Conservation (phyloP, 495 filamentous ascomycete genomes). For the Daldinia caldariorum region DNA sequence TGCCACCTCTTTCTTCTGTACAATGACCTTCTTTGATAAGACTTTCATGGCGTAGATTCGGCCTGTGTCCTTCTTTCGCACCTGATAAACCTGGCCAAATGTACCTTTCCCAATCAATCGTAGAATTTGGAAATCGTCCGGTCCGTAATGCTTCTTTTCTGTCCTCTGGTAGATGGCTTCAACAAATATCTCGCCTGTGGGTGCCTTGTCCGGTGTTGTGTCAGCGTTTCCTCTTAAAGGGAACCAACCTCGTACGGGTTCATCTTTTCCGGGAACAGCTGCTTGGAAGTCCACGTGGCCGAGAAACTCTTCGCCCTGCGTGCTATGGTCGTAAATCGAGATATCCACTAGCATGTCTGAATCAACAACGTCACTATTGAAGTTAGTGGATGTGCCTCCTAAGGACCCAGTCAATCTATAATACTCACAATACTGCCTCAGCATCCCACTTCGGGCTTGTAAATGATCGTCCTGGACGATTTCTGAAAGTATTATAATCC, state of each 20-base stretch:
- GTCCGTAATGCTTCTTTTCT: slow-evolving; percentile 93
- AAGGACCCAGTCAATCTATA: slow-evolving; percentile 19
- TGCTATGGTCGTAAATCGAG: slow-evolving; percentile 86
- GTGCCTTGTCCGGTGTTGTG: slow-evolving; percentile 61
- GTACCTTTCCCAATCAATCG: slow-evolving; percentile 98
- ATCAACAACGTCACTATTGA: slow-evolving; percentile 86
- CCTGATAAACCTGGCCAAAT: slow-evolving; percentile 99
- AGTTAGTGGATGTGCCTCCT: slow-evolving; percentile 51
- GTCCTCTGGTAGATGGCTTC: slow-evolving; percentile 86
- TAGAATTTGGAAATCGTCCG: slow-evolving; percentile 95
- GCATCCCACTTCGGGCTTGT: slow-evolving; percentile 96
- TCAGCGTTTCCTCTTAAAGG: slow-evolving; percentile 72
- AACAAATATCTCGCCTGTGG: slow-evolving; percentile 91
- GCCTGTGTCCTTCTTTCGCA: slow-evolving; percentile 96
- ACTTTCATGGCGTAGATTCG: slow-evolving; percentile 99
- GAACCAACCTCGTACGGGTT: slow-evolving; percentile 85
- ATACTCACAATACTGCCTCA: slow-evolving; percentile 89
- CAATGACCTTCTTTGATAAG: slow-evolving; percentile 98
- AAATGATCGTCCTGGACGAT: slow-evolving; percentile 66
- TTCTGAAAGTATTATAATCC: slow-evolving; percentile 76
- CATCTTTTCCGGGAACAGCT: slow-evolving; percentile 69
- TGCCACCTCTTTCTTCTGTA: slow-evolving; percentile 98
- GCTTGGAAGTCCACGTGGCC: slow-evolving; percentile 86
- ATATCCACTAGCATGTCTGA: slow-evolving; percentile 91
- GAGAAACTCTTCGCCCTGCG: slow-evolving; percentile 86